Base-by-base conservation (phyloP, 345 rosid species). In the Euphorbia pulcherrima region DNA sequence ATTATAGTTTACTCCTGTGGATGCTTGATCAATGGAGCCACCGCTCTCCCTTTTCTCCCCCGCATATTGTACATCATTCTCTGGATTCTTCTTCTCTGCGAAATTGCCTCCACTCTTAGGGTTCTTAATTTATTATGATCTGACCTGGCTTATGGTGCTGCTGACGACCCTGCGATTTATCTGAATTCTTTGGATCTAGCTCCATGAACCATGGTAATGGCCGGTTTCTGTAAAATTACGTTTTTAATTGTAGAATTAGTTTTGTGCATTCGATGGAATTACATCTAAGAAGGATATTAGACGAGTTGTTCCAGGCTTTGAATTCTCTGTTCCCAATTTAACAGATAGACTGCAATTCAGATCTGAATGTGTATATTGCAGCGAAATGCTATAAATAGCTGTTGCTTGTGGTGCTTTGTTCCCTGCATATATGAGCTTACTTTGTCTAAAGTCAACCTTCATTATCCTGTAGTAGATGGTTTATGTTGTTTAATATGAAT, bases 401-500 rank as follows among this genome's bases (percentile, higher is more conserved):
- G 96, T 71, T 90, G 96, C 87, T 84, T 94, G 51, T 94, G 99
- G 51, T 94, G 99, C 83, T 89, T 89, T 76, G 95, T 94, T 90
- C 89, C 99, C 99, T 84, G 21, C 33, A 12, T 53, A 10, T 37
- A 41, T 47, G 30, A 50, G 57, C 40, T 33, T 33, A 3, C 7
- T 67, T 30, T 54, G 21, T 26, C 33, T 37, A 58, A 18, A 21
- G 24, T 8, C 2, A 48, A 23, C 37, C 54, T 50, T 55, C 48
- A 60, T 67, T 50, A 29, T 28, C 44, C 52, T 35, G 54, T 27
- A 57, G 60, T 41, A 35, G 27, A 24, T 29, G 61, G 48, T 35
- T 29, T 16, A 16, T n/a, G n/a, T n/a, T n/a, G n/a, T n/a, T n/a
- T n/a, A n/a, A n/a, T n/a, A n/a, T n/a, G n/a, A n/a, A n/a, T n/a